Percentiles rank a stretch among this genome's conserved stretches.
Conservation (phyloP, 495 filamentous ascomycete species). For the Friedmanniomyces simplex region DNA sequence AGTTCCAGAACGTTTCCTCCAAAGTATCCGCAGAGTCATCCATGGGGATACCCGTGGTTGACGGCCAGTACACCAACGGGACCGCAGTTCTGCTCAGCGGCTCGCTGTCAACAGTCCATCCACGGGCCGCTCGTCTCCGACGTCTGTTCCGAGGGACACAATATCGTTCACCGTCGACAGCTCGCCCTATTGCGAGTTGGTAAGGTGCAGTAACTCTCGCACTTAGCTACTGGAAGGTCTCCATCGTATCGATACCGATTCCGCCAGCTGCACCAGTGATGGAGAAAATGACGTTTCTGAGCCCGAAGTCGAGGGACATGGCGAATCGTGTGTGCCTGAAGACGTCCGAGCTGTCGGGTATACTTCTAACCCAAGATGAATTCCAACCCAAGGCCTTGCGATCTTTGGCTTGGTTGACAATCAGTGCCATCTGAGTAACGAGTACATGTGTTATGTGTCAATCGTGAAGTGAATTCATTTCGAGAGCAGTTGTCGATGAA, state of each 20-base stretch:
- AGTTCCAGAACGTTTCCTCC: no score
- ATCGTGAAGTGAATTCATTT: no score
- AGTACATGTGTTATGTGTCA: no score
- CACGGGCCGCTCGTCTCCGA: slow-evolving; percentile 13
- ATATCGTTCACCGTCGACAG: slow-evolving; percentile 1
- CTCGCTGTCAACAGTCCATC: slow-evolving; percentile 4
- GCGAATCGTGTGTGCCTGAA: no score
- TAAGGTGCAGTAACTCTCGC: slow-evolving; percentile 20
- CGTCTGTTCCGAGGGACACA: slow-evolving; percentile 11
- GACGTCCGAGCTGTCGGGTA: no score
- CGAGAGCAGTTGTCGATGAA: no score
- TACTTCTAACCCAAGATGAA: no score
- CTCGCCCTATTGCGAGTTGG: slow-evolving; percentile 8
- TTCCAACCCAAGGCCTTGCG: no score
- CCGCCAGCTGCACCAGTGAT: slow-evolving; percentile 18
- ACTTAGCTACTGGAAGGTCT: slow-evolving; percentile 11
- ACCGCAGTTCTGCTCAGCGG: slow-evolving; percentile 5
- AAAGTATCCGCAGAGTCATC: no score
- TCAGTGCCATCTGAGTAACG: no score
- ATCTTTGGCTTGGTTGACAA: no score
- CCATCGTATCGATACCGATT: slow-evolving; percentile 15
- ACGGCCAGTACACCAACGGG: slow-evolving; percentile 16
- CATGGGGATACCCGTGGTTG: no score
- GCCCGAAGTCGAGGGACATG: slow-evolving; percentile 20
- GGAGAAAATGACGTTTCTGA: slow-evolving; percentile 10